A percentile compares a stretch with the other conserved stretches of the same genome.
These are phyloP conservation scores for Coemansia sp. DNA, from an alignment of 192 early-diverging fungal species.

Conservation along the genomic window DNA sequence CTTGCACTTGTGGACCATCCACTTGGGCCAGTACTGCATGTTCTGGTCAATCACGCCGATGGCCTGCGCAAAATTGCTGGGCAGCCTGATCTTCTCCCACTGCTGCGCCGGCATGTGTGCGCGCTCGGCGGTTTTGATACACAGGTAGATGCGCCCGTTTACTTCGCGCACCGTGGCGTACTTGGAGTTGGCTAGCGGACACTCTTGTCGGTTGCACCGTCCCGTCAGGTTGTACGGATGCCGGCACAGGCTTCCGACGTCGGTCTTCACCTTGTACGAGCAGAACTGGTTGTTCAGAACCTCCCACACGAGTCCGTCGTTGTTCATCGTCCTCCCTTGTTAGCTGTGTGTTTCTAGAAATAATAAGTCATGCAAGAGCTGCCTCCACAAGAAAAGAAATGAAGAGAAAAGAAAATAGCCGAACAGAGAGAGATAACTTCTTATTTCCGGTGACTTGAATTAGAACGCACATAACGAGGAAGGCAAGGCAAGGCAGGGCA, in stretches of 20 bases:
- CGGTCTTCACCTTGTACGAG: slow-evolving; percentile 97
- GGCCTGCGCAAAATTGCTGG: slow-evolving; percentile 88
- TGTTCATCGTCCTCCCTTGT: slow-evolving; percentile 32
- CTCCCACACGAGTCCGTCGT: slow-evolving; percentile 91
- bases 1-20: slow-evolving; percentile 93
- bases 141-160: slow-evolving; percentile 82
- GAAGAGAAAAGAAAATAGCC: not conserved
- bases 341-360: no score
- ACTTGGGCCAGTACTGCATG: slow-evolving; percentile 88
- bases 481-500: not conserved
- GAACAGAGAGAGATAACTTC: no score
- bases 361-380: no score
- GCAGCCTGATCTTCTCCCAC: slow-evolving; percentile 89
- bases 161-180: slow-evolving; percentile 94
- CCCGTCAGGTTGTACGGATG: slow-evolving; percentile 97
- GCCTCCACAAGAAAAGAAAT: no score
- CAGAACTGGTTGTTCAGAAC: slow-evolving; percentile 97
- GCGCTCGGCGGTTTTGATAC: slow-evolving; percentile 93
- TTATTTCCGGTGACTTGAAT: not conserved
- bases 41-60: slow-evolving; percentile 85
- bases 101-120: slow-evolving; percentile 91
- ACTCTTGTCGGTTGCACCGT: slow-evolving; percentile 90
- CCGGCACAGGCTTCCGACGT: slow-evolving; percentile 87
- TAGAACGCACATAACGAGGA: not conserved
- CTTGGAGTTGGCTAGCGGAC: slow-evolving; percentile 91